Conservation (phyloP, 2,329 filamentous ascomycete species). For the Calonectria pseudoreteaudii region DNA sequence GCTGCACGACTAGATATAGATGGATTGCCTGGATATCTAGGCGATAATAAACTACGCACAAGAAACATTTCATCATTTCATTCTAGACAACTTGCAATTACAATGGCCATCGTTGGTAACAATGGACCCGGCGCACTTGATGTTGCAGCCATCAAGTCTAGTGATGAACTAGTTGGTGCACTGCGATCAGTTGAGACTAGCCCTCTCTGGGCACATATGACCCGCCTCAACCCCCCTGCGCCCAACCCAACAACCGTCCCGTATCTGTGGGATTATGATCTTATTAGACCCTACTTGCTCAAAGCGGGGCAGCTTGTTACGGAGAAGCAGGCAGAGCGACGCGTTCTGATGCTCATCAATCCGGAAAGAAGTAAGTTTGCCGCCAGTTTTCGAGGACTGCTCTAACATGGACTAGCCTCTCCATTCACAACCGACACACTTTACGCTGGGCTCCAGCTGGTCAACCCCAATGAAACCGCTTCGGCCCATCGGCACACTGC, state of each 20-base stretch:
- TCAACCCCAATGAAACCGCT: slow-evolving; percentile 67
- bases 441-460: slow-evolving; percentile 67
- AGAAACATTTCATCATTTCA: neutral
- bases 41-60: neutral
- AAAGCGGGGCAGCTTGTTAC: slow-evolving; percentile 49
- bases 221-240: slow-evolving; percentile 55
- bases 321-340: slow-evolving; percentile 53
- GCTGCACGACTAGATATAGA: neutral
- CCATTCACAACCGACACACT: slow-evolving; percentile 69
- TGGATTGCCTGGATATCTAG: neutral
- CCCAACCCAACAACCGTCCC: slow-evolving; percentile 57
- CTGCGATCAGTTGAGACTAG: slow-evolving; percentile 22
- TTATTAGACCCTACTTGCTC: slow-evolving; percentile 47
- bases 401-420: slow-evolving; percentile 34
- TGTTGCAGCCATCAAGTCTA: slow-evolving; percentile 1
- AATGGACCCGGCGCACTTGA: neutral
- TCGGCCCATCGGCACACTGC: slow-evolving; percentile 67
- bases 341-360: slow-evolving; percentile 56
- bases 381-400: no score
- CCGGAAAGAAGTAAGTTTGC: slow-evolving; percentile 54
- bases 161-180: slow-evolving; percentile 15
- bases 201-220: slow-evolving; percentile 63
- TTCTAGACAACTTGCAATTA: neutral
- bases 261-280: slow-evolving; percentile 51
- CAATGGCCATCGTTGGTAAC: neutral